Evolutionary conservation across 176 grass and related monocot species (phyloP), one percentile per base, ranked within the genome.

Genomic region (Carex pumila): DNA sequence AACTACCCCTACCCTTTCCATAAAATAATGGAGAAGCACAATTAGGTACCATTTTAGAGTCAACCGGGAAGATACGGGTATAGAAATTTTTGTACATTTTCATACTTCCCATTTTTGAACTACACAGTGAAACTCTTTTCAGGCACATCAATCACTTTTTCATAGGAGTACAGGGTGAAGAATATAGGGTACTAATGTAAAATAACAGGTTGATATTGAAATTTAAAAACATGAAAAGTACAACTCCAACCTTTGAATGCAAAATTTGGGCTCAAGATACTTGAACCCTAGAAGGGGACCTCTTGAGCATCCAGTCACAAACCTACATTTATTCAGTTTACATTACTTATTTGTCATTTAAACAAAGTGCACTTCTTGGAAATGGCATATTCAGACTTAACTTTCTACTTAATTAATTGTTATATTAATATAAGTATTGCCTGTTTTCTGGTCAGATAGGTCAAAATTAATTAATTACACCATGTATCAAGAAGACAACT

Each of bases 301-400:
- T 81, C 96, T 91, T 89, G 96, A 99, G 85, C 96, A 99, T 83
- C 96, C 96, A 13, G 96, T 99, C 56, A 95, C 96, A 88, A 99
- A 99, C 86, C 96, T 98, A 85, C 53, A 74, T 73, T 89, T 65
- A 79, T 77, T 81, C 62, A 56, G 43, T 49, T 54, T 15, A 55
- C 43, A 25, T 52, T 30, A 53, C 19, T 52, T 76, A 29, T 31
- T 53, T 76, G 45, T 55, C 49, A 76, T 55, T 31, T 55, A 30
- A 25, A 50, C 3, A 74, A 29, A 50, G 19, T 53, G n/a, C 14
- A 75, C 12, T 53, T 75, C 71, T 19, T 13, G 45, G 71, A 74
- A 71, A 52, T 75, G n/a, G n/a, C 47, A 53, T 54, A 22, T 54
- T 13, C 1, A 50, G 71, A 75, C 71, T 50, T 50, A 19, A 30